Evolutionary conservation across 805 yeast genomes (phyloP), one percentile per base, ranked within the genome.

Genomic region (Starmerella apicola): DNA sequence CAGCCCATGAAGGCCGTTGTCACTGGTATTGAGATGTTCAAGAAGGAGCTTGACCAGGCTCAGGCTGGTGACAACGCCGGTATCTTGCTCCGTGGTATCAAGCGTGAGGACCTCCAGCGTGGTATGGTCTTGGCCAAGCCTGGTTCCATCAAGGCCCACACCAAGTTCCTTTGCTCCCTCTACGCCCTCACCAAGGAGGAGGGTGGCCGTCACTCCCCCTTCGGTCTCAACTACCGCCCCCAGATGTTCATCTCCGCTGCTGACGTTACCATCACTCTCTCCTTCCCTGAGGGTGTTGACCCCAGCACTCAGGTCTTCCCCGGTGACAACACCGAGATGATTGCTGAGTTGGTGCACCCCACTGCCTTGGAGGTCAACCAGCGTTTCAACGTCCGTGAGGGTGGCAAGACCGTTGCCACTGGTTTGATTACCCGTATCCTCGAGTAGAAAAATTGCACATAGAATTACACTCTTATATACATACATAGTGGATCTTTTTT

Each of bases 11-110:
- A 85, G 78, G 77, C 96, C 55, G 83, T 81, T 49, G 96, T 86
- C 50, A 91, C 98, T 43, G 97, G 97, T 68, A 84, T 91, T 60
- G 98, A 91, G 74, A 88, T 86, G 96, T 91, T 91, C 78, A 86
- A 85, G 78, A 91, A 91, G 75, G 97, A 91, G 65, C 78, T 91
- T 58, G 97, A 86, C 68, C 73, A 77, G 57, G 97, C 97, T 52
- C 81, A 81, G 78, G 98, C 95, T 59, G 98, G 98, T 73, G 98
- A 91, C 70, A 91, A 93, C 66, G 93, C 95, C 63, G 98, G 98
- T 68, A 76, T 91, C 56, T 71, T 91, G 63, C 74, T 91, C 64
- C 85, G 98, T 74, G 97, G 97, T 75, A 76, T 88, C 63, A 86
- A 85, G 78, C 84, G 96, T 72, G 98, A 91, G 58, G 94, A 91